Evolutionary conservation across 768 basidiomycete genomes (phyloP).

Genomic region (Cubamyces sp.): DNA sequence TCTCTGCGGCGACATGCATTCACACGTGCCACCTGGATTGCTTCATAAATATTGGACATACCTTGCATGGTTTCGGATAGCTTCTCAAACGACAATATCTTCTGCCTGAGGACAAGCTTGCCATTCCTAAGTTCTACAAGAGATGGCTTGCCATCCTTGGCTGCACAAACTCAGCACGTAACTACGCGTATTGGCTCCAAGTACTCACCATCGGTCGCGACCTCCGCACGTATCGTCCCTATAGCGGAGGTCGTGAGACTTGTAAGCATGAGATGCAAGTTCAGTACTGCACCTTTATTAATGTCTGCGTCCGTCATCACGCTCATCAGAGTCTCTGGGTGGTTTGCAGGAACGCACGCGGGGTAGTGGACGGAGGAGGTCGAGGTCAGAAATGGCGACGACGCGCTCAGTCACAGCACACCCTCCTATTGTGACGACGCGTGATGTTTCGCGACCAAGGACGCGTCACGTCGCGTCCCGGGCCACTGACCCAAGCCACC

Average conservation of each 20-base stretch:
- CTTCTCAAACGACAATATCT: slow-evolving; percentile 73
- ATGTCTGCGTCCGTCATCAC: slow-evolving; percentile 43
- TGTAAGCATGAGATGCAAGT: not conserved
- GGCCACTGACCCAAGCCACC: slow-evolving; percentile 2
- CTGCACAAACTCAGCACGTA: slow-evolving; percentile 29
- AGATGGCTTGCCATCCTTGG: slow-evolving; percentile 43
- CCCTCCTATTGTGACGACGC: slow-evolving; percentile 28
- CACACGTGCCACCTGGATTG: not conserved
- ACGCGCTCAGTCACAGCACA: slow-evolving; percentile 39
- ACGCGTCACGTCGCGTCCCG: slow-evolving; percentile 43
- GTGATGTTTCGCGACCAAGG: slow-evolving; percentile 29
- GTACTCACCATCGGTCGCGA: slow-evolving; percentile 15
- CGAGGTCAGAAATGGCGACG: slow-evolving; percentile 24
- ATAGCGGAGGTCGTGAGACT: not conserved
- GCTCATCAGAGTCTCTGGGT: slow-evolving; percentile 26
- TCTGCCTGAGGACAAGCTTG: slow-evolving; percentile 77
- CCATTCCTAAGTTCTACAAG: slow-evolving; percentile 76
- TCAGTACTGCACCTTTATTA: slow-evolving; percentile 38
- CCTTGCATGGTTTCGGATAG: slow-evolving; percentile 84
- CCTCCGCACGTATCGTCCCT: not conserved
- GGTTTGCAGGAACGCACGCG: not conserved
- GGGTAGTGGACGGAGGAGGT: slow-evolving; percentile 17
- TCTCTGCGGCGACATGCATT: slow-evolving; percentile 48
- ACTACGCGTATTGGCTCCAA: slow-evolving; percentile 9
- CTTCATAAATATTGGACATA: slow-evolving; percentile 34